A percentile compares a stretch with the other conserved stretches of the same genome.
Evolutionary conservation across 345 rosid genomes (phyloP).

Genomic region (Cardiospermum halicacabum): DNA sequence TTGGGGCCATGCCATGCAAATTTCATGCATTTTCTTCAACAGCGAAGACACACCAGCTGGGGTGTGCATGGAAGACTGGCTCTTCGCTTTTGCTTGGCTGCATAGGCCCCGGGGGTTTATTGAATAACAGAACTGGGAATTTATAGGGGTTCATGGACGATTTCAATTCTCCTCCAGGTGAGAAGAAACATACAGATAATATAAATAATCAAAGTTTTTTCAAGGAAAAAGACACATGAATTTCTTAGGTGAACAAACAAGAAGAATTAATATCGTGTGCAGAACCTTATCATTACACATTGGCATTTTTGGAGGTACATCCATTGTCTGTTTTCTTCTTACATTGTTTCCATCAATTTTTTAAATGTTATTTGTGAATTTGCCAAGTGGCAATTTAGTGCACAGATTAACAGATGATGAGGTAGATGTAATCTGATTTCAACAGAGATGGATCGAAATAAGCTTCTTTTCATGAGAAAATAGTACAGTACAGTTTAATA

Average conservation of each 20-base stretch:
- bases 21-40: too few species aligned
- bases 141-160: not conserved
- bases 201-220: not conserved
- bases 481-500: slow-evolving; percentile 11
- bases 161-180: not conserved
- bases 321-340: not conserved
- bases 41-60: too few species aligned
- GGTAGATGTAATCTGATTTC: too few species aligned
- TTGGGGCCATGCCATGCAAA: slow-evolving; percentile 13
- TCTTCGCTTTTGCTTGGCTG: not conserved
- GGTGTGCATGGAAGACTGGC: not conserved
- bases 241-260: not conserved
- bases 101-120: not conserved
- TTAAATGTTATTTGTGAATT: too few species aligned
- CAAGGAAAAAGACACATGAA: not conserved
- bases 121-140: not conserved
- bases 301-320: not conserved
- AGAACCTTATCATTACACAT: not conserved
- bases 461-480: slow-evolving; percentile 10
- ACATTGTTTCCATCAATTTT: not conserved
- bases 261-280: not conserved
- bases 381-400: too few species aligned
- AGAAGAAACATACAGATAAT: slow-evolving; percentile 1
- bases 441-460: slow-evolving; percentile 1
- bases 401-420: too few species aligned